Evolutionary conservation across 192 early-diverging fungal genomes (phyloP), one percentile per base, ranked within the genome.

Genomic region (Coemansia sp.): DNA sequence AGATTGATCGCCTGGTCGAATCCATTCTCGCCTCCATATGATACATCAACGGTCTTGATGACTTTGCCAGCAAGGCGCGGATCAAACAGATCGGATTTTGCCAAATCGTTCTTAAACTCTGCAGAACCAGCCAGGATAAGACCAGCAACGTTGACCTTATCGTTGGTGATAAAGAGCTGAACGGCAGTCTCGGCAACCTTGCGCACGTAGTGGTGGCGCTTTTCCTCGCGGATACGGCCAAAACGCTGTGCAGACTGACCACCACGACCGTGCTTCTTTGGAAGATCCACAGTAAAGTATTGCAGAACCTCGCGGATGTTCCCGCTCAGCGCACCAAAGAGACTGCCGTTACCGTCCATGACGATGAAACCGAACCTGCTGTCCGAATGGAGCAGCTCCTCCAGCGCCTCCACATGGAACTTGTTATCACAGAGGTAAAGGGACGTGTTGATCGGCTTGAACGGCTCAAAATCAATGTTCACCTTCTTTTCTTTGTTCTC

Each of bases 211-310:
- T 99, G 94, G 88, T 98, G 98, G 55, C 98, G 93, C 85, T 95
- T 96, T 82, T 99, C 98, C 67, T 95, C 93, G 77, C 98, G 93
- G 67, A 99, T 88, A 91, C 98, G 98, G 6, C 95, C 92, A 77
- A 99, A 99, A 93, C 98, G 95, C 78, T 98, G 88, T 21, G 98
- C 98, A 11, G 98, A 99, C 84, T 99, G 98, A 90, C 98, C 98
- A 88, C 98, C 98, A 87, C 98, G 93, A 59, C 98, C 98, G 90
- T 99, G 98, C 92, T 99, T 99, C 88, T 99, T 99, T 74, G 98
- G 98, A 78, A 99, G 75, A 74, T 99, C 98, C 52, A 99, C 98
- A 18, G 89, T 83, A 62, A 99, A 88, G 80, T 95, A 94, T 86
- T 95, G 94, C 62, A 98, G 78, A 41, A 99, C 87, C 65, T 97